Percentiles rank a stretch among this genome's conserved stretches.
Conservation (phyloP, 2,329 filamentous ascomycete genomes). For the Thelonectria rubi region DNA sequence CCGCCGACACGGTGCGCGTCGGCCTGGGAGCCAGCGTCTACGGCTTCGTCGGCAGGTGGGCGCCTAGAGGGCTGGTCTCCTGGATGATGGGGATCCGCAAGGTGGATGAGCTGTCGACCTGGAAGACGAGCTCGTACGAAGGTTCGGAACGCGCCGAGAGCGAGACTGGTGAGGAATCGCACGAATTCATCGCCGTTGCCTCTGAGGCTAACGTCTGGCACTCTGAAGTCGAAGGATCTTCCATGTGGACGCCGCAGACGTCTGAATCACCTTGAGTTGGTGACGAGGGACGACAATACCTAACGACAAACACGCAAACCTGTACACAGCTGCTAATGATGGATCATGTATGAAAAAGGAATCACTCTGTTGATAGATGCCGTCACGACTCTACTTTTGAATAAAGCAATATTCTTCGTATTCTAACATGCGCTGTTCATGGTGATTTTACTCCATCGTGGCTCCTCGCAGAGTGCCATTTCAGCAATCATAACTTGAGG, state of each 20-base stretch:
- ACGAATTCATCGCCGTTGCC: constrained; percentile 63
- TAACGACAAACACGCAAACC: constrained; percentile 26
- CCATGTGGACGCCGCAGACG: constrained; percentile 55
- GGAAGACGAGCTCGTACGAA: constrained; percentile 58
- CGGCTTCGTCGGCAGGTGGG: constrained; percentile 83
- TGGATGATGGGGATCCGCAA: constrained; percentile 90
- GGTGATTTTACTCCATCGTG: background rate
- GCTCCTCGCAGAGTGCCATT: too few species aligned
- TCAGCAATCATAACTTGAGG: background rate
- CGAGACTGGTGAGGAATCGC: constrained; percentile 43
- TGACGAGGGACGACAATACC: constrained; percentile 18
- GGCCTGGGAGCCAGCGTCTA: constrained; percentile 87
- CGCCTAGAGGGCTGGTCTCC: constrained; percentile 79
- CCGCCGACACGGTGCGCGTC: constrained; percentile 74
- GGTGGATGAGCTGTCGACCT: constrained; percentile 65
- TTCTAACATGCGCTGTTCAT: background rate
- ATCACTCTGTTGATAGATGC: constrained; percentile 43
- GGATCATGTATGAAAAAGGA: constrained; percentile 38
- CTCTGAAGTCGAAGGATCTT: constrained; percentile 54
- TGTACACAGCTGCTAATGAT: constrained; percentile 37
- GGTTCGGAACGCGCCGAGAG: constrained; percentile 49
- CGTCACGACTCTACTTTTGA: constrained; percentile 42
- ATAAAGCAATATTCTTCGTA: constrained; percentile 17
- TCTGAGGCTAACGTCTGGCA: constrained; percentile 53
- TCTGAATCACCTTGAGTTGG: constrained; percentile 35